Evolutionary conservation across 1,284 basidiomycete species (phyloP).

Genomic region (Fistulinella cinereoalba): DNA sequence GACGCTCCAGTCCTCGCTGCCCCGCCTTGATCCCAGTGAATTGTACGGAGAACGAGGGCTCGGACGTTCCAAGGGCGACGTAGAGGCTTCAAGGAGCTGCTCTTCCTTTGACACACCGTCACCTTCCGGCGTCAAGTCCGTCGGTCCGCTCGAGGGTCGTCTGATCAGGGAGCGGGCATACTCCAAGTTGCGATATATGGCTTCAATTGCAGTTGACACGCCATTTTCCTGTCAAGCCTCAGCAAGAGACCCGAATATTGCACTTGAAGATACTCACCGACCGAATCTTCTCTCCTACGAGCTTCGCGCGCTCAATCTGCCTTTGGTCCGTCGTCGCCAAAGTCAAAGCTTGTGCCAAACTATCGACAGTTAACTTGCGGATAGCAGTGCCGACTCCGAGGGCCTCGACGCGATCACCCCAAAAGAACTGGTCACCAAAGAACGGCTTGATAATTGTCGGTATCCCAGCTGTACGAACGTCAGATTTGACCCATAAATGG

Average conservation of each 20-base stretch:
- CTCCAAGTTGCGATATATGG: conserved; percentile 89
- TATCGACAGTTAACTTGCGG: conserved; percentile 79
- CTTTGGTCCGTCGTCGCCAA: conserved; percentile 84
- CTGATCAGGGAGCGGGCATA: conserved; percentile 84
- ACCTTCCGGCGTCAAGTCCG: conserved; percentile 39
- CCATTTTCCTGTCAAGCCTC: conserved; percentile 71
- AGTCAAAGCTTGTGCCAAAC: conserved; percentile 73
- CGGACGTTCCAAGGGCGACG: conserved; percentile 30
- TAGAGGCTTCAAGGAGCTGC: conserved; percentile 25
- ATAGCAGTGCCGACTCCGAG: conserved; percentile 87
- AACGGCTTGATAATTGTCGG: conserved; percentile 97
- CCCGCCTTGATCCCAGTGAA: conserved; percentile 52
- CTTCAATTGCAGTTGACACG: conserved; percentile 83
- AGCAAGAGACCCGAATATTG: conserved; percentile 8
- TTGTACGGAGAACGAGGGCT: conserved; percentile 51
- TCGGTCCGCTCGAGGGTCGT: conserved; percentile 36
- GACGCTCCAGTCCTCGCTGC: conserved; percentile 81
- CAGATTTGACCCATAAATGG: neutral
- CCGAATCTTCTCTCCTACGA: conserved; percentile 83
- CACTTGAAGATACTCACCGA: conserved; percentile 45
- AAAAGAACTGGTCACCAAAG: conserved; percentile 98
- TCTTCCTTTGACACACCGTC: conserved; percentile 46
- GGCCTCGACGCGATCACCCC: conserved; percentile 92
- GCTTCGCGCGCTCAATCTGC: conserved; percentile 81
- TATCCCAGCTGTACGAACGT: conserved; percentile 64